Base-by-base conservation (phyloP, 2,329 filamentous ascomycete species). In the Podosphaera xanthii region DNA sequence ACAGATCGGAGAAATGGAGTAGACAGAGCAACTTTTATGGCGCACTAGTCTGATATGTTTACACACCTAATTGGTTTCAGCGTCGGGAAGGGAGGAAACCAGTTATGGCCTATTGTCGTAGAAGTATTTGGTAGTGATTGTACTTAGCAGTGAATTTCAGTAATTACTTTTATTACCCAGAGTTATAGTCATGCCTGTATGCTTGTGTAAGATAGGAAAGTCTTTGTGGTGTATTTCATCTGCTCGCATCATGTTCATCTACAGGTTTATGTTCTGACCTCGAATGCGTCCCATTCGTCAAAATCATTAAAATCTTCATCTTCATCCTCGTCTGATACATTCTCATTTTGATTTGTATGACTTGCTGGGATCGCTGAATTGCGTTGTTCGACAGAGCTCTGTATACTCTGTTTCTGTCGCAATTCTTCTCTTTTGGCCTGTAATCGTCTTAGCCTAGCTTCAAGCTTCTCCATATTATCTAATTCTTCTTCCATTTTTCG, bases 381-480 rank as follows among this genome's bases (percentile, higher is more conserved):
- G 4, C 34, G 4, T 33, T n/a, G 57, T 36, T 44, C 22, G 12
- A 34, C 10, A 46, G 14, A 36, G 8, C 31, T 22, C n/a, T 55
- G 14, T 10, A 38, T 12, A 31, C 22, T 48, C 10, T 31, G 70
- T 60, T 70, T 70, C 44, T 65, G 65, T 53, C 80, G 75, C 62
- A 90, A 68, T 59, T 81, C 80, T 67, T 90, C 86, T 54, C 86
- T 75, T 69, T 80, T 81, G 67, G 86, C 81, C 68, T 86, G 84
- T 59, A 91, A 70, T 61, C 75, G 76, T 61, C 76, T 75, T 10
- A 91, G 83, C 5, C 86, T 78, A 58, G 80, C 79, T 69, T 91
- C 87, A 53, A 91, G 75, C 67, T 82, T 79, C 67, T 86, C 83
- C 86, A 91, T 91, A 68, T 89, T 83, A 60, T 88, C 86, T 64